Base-by-base conservation (phyloP, 2,329 filamentous ascomycete species). In the Colletotrichum cordylinicola region DNA sequence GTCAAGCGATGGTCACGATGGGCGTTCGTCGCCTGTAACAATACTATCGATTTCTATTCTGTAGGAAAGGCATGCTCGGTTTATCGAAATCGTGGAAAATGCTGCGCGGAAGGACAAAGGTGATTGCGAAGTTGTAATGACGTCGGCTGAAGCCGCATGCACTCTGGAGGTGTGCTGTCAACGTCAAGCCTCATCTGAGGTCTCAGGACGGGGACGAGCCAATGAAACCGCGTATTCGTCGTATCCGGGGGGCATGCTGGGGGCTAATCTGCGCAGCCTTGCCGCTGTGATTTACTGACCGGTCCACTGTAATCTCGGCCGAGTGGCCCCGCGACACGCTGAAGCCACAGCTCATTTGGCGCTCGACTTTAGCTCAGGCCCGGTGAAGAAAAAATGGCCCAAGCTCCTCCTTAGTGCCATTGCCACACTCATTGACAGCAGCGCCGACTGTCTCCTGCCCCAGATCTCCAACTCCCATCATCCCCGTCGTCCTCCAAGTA, bases 141-240 rank as follows among this genome's bases (percentile, higher is more conserved):
- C 73, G 73, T 75, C 73, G 73, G 70, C 56, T 66, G 29, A 73
- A 48, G 73, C 73, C 73, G 73, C 64, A 35, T 35, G 52, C 33
- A 60, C 33, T 67, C 67, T 65, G 55, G 72, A 75, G 62, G 69
- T 62, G 69, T 72, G 73, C 73, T 75, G 73, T 68, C 73, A 75
- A 72, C 18, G 64, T 73, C 64, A 67, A 73, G 73, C 62, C 70
- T 75, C 64, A 62, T 67, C 69, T 43, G 69, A 70, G 68, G 37
- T 31, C 27, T 56, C 56, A 70, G 65, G 64, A 16, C 21, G n/a
- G 37, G 13, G 35, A 66, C 39, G 35, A 52, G 37, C 33, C 67
- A 61, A 61, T 43, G 24, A 37, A 37, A 61, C 37, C 27, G 27
- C 15, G 27, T 29, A n/a, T 24, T 61, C 33, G 6, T 29, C 7